phyloP scores from a whole-genome alignment of 2,329 filamentous ascomycete species.

The Rugonectria rugulosa region DNA sequence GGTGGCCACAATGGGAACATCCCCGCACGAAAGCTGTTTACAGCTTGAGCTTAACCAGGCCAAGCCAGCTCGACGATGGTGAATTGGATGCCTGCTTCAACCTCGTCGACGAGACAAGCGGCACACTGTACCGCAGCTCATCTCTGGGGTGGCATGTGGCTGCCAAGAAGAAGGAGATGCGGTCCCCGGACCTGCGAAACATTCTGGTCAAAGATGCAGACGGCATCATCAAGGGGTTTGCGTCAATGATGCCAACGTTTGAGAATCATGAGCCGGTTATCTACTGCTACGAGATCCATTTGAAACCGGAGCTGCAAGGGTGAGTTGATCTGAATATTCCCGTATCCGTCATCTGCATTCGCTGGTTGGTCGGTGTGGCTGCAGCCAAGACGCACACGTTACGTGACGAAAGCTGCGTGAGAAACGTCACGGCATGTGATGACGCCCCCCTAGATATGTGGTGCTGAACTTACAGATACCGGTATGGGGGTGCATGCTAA shows the following conservation, averaged over 20 bases:
- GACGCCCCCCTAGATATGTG: background rate
- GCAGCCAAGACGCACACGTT: background rate
- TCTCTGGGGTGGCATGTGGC: slow-evolving; percentile 67
- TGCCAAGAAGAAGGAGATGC: slow-evolving; percentile 73
- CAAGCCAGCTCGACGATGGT: slow-evolving; percentile 47
- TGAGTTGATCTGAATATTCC: slow-evolving; percentile 41
- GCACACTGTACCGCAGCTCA: slow-evolving; percentile 69
- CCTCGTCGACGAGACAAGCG: slow-evolving; percentile 70
- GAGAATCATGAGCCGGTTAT: slow-evolving; percentile 72
- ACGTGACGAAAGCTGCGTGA: slow-evolving; percentile 8
- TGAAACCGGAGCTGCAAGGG: slow-evolving; percentile 63
- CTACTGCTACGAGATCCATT: slow-evolving; percentile 83
- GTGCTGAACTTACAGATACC: slow-evolving; percentile 17
- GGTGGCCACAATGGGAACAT: slow-evolving; percentile 58
- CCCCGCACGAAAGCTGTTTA: slow-evolving; percentile 53
- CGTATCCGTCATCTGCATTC: slow-evolving; percentile 4
- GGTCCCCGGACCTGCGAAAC: slow-evolving; percentile 71
- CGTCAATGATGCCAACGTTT: slow-evolving; percentile 75
- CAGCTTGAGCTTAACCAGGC: slow-evolving; percentile 51
- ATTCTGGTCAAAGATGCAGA: slow-evolving; percentile 61
- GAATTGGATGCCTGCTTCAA: slow-evolving; percentile 63
- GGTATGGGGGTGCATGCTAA: no score
- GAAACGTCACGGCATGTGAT: slow-evolving; percentile 6
- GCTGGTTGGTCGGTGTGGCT: background rate
- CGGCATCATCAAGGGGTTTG: slow-evolving; percentile 58